These are phyloP conservation scores for Thymus quinquecostatus DNA, from an alignment of 257 asterid species.

Conservation along the genomic window DNA sequence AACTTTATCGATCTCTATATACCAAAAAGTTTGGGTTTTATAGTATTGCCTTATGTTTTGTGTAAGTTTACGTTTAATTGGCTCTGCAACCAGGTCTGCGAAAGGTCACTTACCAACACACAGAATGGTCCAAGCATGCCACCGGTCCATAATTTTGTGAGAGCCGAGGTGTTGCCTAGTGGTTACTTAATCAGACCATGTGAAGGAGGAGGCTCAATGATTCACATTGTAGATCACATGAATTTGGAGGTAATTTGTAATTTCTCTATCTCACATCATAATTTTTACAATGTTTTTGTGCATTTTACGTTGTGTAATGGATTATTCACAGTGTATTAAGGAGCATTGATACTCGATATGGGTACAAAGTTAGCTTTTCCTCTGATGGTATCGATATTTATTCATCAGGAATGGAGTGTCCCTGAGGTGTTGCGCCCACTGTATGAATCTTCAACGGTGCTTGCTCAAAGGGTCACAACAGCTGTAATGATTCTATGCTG, in stretches of 20 bases:
- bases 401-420: slow-evolving; percentile 71
- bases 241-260: slow-evolving; percentile 64
- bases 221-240: slow-evolving; percentile 90
- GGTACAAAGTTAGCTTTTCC: neutral
- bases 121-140: slow-evolving; percentile 95
- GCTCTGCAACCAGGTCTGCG: slow-evolving; percentile 62
- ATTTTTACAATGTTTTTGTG: neutral
- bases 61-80: neutral
- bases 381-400: neutral
- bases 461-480: slow-evolving; percentile 80
- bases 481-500: slow-evolving; percentile 53
- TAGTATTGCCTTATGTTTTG: neutral
- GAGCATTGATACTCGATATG: neutral
- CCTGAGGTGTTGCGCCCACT: slow-evolving; percentile 94
- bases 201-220: slow-evolving; percentile 91
- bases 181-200: slow-evolving; percentile 90
- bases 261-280: neutral
- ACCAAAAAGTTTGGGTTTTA: neutral
- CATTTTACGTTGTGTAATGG: neutral
- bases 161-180: slow-evolving; percentile 90
- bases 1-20: neutral
- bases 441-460: slow-evolving; percentile 76
- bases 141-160: slow-evolving; percentile 73
- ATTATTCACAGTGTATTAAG: neutral
- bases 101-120: slow-evolving; percentile 80